Evolutionary conservation across 2,329 filamentous ascomycete genomes (phyloP).

Genomic region (Raffaelea albimanens): DNA sequence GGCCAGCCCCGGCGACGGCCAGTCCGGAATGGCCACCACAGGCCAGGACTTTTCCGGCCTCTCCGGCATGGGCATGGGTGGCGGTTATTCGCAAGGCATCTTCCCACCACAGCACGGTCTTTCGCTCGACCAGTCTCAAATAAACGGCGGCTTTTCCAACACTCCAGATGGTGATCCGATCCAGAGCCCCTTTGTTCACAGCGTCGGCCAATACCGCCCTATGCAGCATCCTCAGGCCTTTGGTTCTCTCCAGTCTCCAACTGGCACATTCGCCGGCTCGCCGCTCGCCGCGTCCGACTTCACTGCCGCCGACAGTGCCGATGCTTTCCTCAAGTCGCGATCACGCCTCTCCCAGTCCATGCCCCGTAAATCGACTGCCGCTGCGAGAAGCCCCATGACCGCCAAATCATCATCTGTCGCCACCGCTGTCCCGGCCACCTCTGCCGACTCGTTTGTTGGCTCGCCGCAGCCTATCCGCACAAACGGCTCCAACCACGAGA

Average conservation of each 20-base stretch:
- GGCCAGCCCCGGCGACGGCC: conserved; percentile 42
- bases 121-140: conserved; percentile 57
- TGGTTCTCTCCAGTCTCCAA: conserved; percentile 43
- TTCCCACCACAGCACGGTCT: conserved; percentile 48
- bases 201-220: conserved; percentile 67
- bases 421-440: conserved; percentile 58
- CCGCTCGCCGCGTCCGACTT: conserved; percentile 40
- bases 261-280: conserved; percentile 37
- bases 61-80: conserved; percentile 44
- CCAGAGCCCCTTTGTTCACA: conserved; percentile 77
- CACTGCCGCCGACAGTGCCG: conserved; percentile 35
- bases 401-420: conserved; percentile 69
- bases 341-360: conserved; percentile 52
- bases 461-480: conserved; percentile 66
- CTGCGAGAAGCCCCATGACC: conserved; percentile 67
- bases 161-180: conserved; percentile 89
- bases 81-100: conserved; percentile 41
- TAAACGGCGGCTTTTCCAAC: conserved; percentile 72
- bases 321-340: conserved; percentile 46
- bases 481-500: conserved; percentile 58
- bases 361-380: conserved; percentile 65
- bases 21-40: conserved; percentile 40
- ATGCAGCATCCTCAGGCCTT: conserved; percentile 52
- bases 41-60: conserved; percentile 48
- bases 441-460: conserved; percentile 59